phyloP scores from a whole-genome alignment of 2,329 filamentous ascomycete genomes.

The Chalaropsis ovoidea region DNA sequence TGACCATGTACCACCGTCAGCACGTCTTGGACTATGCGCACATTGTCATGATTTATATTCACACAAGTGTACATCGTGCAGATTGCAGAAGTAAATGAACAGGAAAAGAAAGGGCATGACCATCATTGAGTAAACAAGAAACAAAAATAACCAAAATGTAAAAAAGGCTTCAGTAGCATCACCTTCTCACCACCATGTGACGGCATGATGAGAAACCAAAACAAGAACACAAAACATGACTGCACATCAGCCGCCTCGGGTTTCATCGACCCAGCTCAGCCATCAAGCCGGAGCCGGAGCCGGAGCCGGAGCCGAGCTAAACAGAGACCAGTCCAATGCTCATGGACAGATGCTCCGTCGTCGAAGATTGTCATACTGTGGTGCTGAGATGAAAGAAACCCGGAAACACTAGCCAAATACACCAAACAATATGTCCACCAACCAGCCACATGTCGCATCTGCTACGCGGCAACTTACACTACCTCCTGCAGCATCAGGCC shows the following conservation, averaged over 20 bases:
- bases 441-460: background rate
- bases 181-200: background rate
- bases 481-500: slow-evolving; percentile 27
- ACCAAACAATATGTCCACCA: background rate
- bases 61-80: background rate
- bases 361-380: slow-evolving; percentile 3
- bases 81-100: background rate
- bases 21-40: too few relatives aligned
- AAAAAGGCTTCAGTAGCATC: slow-evolving; percentile 14
- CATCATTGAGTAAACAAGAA: slow-evolving; percentile 15
- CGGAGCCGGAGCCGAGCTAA: background rate
- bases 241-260: background rate
- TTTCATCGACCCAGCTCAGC: background rate
- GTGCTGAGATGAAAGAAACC: background rate
- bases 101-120: slow-evolving; percentile 15
- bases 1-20: background rate
- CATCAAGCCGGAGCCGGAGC: too few relatives aligned
- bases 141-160: slow-evolving; percentile 9
- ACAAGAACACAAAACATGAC: background rate
- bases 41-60: background rate
- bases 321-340: background rate
- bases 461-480: background rate
- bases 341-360: background rate
- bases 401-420: background rate
- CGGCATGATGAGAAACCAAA: background rate